Evolutionary conservation across 371 early-diverging fungal species (phyloP).

Genomic region (Mucor velutinosus): DNA sequence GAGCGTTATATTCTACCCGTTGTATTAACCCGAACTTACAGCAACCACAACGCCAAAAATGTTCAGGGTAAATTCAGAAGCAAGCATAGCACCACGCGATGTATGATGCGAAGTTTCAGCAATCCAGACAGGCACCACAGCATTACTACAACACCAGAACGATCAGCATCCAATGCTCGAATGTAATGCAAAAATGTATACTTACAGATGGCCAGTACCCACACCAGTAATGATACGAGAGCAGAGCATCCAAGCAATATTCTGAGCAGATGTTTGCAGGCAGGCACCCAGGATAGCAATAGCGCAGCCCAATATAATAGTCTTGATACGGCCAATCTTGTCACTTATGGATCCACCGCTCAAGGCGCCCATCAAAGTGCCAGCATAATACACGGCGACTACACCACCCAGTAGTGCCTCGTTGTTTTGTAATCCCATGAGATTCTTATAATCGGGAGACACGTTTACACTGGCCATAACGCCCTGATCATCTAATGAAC

Average conservation of each 20-base stretch:
- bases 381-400: slow-evolving; percentile 44
- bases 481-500: slow-evolving; percentile 40
- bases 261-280: slow-evolving; percentile 43
- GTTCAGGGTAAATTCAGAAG: slow-evolving; percentile 46
- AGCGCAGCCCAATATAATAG: slow-evolving; percentile 36
- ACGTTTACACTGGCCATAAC: slow-evolving; percentile 51
- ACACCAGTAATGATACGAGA: slow-evolving; percentile 49
- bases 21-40: slow-evolving; percentile 13
- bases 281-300: slow-evolving; percentile 42
- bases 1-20: neutral
- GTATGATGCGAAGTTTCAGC: slow-evolving; percentile 46
- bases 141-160: slow-evolving; percentile 24
- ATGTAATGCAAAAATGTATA: neutral
- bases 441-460: slow-evolving; percentile 38
- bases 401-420: slow-evolving; percentile 45
- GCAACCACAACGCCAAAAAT: slow-evolving; percentile 52
- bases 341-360: slow-evolving; percentile 49
- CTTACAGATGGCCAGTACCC: slow-evolving; percentile 50
- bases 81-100: slow-evolving; percentile 42
- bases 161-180: neutral
- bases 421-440: slow-evolving; percentile 41
- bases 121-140: slow-evolving; percentile 49
- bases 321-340: slow-evolving; percentile 43
- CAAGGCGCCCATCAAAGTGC: slow-evolving; percentile 46
- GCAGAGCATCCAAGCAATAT: slow-evolving; percentile 48